A percentile compares a stretch with the other conserved stretches of the same genome.
Conservation (phyloP, 2,329 filamentous ascomycete species). For the Periconia macrospinosa region DNA sequence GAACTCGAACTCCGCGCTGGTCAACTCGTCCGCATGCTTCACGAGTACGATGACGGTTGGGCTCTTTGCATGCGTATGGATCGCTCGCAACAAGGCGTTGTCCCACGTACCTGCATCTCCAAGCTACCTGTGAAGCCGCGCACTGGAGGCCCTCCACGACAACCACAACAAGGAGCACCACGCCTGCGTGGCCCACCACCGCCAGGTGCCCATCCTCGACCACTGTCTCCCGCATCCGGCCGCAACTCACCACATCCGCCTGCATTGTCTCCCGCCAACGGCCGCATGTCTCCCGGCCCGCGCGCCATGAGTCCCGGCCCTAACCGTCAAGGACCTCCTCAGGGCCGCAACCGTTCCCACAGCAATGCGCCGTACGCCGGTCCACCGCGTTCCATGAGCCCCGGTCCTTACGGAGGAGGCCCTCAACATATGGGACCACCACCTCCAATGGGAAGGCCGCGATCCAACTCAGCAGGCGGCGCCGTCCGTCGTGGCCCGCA, state of each 20-base stretch:
- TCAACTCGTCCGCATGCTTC: constrained; percentile 82
- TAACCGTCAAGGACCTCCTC: constrained; percentile 29
- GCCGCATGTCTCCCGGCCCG: constrained; percentile 32
- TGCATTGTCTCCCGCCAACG: constrained; percentile 45
- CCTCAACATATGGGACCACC: constrained; percentile 29
- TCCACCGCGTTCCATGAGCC: constrained; percentile 42
- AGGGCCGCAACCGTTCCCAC: constrained; percentile 37
- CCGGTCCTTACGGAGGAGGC: constrained; percentile 42
- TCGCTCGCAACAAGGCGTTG: constrained; percentile 88
- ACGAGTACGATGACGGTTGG: constrained; percentile 99
- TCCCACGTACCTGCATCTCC: constrained; percentile 89
- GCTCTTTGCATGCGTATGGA: constrained; percentile 90
- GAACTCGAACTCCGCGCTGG: constrained; percentile 82
- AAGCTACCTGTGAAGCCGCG: constrained; percentile 89
- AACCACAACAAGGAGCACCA: constrained; percentile 37
- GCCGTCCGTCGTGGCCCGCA: constrained; percentile 30
- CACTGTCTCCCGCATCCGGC: constrained; percentile 51
- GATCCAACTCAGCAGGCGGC: constrained; percentile 42
- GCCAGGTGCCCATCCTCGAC: constrained; percentile 35
- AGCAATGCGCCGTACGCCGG: constrained; percentile 43
- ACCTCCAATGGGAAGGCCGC: constrained; percentile 35
- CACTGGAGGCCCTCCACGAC: constrained; percentile 51
- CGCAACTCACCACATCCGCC: constrained; percentile 53
- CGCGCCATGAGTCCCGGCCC: constrained; percentile 40
- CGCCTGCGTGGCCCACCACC: constrained; percentile 38